Base-by-base conservation (phyloP, 192 early-diverging fungal species). In the Coemansia sp. region DNA sequence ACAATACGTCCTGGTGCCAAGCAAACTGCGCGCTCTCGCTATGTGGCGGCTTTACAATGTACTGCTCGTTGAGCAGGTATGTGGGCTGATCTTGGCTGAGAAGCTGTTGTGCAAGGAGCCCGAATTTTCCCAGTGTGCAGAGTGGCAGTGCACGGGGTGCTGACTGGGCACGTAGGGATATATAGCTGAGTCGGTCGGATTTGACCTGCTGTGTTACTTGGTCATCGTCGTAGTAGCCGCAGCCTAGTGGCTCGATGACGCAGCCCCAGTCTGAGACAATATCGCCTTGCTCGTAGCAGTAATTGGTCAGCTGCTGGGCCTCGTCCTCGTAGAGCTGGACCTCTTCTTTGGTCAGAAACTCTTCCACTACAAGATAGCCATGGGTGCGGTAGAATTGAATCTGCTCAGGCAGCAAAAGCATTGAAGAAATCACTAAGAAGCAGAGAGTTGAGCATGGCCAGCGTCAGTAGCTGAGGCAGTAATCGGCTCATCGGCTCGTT, bases 261-360 rank as follows among this genome's bases (percentile, higher is more conserved):
- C 78, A 81, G 24, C 78, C 78, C 78, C 78, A 81, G 59, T 65
- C 23, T 2, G 65, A 24, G 24, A 81, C 69, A 13, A 81, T 58
- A 33, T 81, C 78, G 59, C 78, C 78, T 3, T 59, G 67, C 60
- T 82, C 79, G 65, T 77, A 82, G 62, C 79, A 82, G 55, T 74
- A 68, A 68, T 82, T 82, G 31, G 59, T 51, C 38, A 82, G 69
- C 23, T 23, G 23, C 57, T 77, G 67, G 0, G 79, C 67, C 38
- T 82, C 79, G 34, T 62, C 37, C 11, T 36, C 13, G 37, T 74
- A 74, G 18, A 46, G 11, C 18, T 31, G 57, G 8, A 77, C 11
- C 57, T 77, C 74, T 9, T 53, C 9, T 0, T 55, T 13, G 0
- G 58, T 62, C 13, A 82, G 71, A 57, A 82, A 77, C 3, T 10